Conservation (phyloP, 306 rosid genomes). For the Vachellia pachyceras region DNA sequence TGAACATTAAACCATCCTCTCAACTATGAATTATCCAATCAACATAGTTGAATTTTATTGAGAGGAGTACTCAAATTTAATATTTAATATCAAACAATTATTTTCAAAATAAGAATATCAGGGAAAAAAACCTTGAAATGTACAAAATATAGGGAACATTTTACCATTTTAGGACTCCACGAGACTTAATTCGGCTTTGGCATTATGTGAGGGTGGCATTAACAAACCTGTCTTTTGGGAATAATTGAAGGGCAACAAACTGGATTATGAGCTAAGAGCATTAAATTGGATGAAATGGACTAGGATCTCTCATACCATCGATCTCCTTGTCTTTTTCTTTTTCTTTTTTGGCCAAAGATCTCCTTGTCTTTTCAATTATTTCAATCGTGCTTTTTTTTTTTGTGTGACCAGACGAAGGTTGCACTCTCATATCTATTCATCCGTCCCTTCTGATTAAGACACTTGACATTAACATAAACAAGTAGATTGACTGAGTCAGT, state of each 20-base stretch:
- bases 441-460: not conserved
- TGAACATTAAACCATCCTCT: too few relatives aligned
- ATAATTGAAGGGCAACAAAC: not conserved
- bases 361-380: not conserved
- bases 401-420: not conserved
- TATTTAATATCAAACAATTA: too few relatives aligned
- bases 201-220: not conserved
- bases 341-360: too few relatives aligned
- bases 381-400: not conserved
- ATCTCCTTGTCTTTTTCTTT: not conserved
- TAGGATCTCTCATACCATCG: not conserved
- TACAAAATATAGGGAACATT: not conserved
- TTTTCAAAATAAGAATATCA: too few relatives aligned
- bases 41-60: too few relatives aligned
- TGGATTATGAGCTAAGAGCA: not conserved
- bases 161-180: not conserved
- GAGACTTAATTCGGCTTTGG: not conserved
- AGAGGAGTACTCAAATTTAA: too few relatives aligned
- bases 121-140: too few relatives aligned
- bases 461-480: not conserved
- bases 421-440: not conserved
- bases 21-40: too few relatives aligned
- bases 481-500: not conserved
- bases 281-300: conserved; percentile 1
- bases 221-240: not conserved